Percentiles rank a stretch among this genome's conserved stretches.
phyloP scores from a whole-genome alignment of 202 grass and related monocot species.

The Elaeis oleifera region DNA sequence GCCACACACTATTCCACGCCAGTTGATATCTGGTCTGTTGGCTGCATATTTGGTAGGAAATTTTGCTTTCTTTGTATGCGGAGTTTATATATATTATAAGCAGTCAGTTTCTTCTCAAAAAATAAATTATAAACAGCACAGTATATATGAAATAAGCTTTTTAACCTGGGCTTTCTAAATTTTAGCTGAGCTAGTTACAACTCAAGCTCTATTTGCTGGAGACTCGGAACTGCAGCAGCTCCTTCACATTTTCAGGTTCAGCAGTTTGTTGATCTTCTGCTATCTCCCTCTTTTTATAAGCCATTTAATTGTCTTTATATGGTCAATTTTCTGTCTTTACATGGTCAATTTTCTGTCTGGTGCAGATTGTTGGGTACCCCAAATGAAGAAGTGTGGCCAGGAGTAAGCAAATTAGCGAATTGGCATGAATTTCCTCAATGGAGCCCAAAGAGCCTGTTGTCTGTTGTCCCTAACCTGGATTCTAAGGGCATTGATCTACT shows the following conservation, averaged over 20 bases:
- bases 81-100: too few species aligned
- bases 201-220: conserved; percentile 59
- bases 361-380: conserved; percentile 84
- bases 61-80: too few species aligned
- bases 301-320: background rate
- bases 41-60: conserved; percentile 81
- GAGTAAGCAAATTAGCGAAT: conserved; percentile 65
- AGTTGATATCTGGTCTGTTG: conserved; percentile 91
- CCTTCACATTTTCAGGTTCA: conserved; percentile 94
- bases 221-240: conserved; percentile 97
- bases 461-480: conserved; percentile 47
- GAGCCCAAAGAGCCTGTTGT: conserved; percentile 46
- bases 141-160: background rate
- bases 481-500: conserved; percentile 61
- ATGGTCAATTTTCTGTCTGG: background rate
- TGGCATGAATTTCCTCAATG: conserved; percentile 94
- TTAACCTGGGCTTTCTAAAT: conserved; percentile 7
- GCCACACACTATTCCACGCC: conserved; percentile 79
- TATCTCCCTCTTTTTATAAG: background rate
- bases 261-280: background rate
- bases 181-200: conserved; percentile 80
- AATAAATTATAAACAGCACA: too few species aligned
- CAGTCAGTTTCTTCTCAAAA: too few species aligned
- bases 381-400: conserved; percentile 76
- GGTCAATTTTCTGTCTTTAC: background rate